Evolutionary conservation across 2,329 filamentous ascomycete species (phyloP).

Genomic region (Myriosclerotinia scirpicola): DNA sequence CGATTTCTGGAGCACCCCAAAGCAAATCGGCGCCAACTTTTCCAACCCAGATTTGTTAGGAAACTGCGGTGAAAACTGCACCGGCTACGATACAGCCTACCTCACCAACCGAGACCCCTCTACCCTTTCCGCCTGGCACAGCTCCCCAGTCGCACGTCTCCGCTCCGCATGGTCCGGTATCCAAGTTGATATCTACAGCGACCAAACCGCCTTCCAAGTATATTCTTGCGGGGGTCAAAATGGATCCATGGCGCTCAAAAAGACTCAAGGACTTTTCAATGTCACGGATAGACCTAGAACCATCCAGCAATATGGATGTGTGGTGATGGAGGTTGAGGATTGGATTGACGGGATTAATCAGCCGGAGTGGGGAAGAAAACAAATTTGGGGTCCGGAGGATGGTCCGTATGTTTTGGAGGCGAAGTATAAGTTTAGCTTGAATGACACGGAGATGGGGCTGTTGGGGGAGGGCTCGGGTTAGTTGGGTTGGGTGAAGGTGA

Average conservation of each 20-base stretch:
- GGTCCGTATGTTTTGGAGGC: conserved; percentile 63
- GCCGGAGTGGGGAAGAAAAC: conserved; percentile 78
- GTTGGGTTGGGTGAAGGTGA: too few species aligned
- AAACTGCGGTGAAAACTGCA: conserved; percentile 81
- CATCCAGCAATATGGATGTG: conserved; percentile 75
- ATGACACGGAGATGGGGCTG: conserved; percentile 32
- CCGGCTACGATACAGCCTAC: conserved; percentile 77
- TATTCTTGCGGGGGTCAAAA: conserved; percentile 81
- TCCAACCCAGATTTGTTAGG: conserved; percentile 59
- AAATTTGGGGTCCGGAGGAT: conserved; percentile 59
- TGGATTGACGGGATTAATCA: conserved; percentile 94
- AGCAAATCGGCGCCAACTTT: conserved; percentile 73
- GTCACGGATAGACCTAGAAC: conserved; percentile 56
- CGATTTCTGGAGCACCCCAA: conserved; percentile 79
- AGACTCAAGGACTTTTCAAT: conserved; percentile 63
- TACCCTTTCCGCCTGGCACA: conserved; percentile 63
- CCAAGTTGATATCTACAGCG: conserved; percentile 74
- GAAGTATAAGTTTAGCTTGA: conserved; percentile 54
- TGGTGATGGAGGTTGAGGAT: conserved; percentile 90
- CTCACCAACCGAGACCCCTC: conserved; percentile 61
- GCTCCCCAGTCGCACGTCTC: conserved; percentile 62
- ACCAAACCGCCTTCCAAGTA: conserved; percentile 86
- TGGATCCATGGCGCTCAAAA: conserved; percentile 67
- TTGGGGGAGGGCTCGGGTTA: conserved; percentile 30
- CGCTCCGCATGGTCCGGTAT: conserved; percentile 79